Evolutionary conservation across 2,329 filamentous ascomycete species (phyloP).

Genomic region (Nemania sp.): DNA sequence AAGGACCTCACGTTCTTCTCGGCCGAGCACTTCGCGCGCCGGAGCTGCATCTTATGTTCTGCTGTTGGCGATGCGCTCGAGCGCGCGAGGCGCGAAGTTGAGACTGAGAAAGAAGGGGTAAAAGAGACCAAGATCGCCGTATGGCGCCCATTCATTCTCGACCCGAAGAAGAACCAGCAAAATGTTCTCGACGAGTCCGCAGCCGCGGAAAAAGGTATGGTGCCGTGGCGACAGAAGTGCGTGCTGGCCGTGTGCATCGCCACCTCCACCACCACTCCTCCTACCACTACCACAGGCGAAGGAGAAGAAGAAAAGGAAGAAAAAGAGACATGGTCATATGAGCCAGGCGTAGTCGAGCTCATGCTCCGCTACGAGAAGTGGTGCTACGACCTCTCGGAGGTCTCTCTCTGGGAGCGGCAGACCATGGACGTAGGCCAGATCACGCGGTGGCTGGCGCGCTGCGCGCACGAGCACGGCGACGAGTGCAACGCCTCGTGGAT

Average conservation of each 20-base stretch:
- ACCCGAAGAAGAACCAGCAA: background rate
- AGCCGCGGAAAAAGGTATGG: constrained; percentile 1
- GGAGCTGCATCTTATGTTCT: constrained; percentile 5
- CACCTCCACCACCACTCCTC: no score
- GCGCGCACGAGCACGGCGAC: constrained; percentile 7
- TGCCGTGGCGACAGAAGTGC: constrained; percentile 7
- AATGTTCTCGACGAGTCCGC: constrained; percentile 6
- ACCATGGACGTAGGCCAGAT: constrained; percentile 3
- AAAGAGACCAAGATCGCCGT: constrained; percentile 7
- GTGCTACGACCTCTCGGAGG: constrained; percentile 9
- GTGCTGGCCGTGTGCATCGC: constrained; percentile 9
- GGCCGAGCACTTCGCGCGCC: background rate
- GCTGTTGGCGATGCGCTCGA: constrained; percentile 1
- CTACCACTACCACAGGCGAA: background rate
- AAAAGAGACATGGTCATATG: background rate
- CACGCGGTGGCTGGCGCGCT: constrained; percentile 11
- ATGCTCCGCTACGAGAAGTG: constrained; percentile 9
- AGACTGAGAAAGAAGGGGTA: background rate
- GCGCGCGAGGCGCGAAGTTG: background rate
- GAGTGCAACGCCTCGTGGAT: constrained; percentile 4
- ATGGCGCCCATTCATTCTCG: constrained; percentile 15
- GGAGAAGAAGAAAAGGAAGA: background rate
- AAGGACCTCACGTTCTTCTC: constrained; percentile 3
- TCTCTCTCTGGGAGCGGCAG: constrained; percentile 6
- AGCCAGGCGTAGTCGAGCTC: constrained; percentile 7